Percentiles rank a stretch among this genome's conserved stretches.
Conservation (phyloP, 805 yeast species). For the Saturnispora sekii region DNA sequence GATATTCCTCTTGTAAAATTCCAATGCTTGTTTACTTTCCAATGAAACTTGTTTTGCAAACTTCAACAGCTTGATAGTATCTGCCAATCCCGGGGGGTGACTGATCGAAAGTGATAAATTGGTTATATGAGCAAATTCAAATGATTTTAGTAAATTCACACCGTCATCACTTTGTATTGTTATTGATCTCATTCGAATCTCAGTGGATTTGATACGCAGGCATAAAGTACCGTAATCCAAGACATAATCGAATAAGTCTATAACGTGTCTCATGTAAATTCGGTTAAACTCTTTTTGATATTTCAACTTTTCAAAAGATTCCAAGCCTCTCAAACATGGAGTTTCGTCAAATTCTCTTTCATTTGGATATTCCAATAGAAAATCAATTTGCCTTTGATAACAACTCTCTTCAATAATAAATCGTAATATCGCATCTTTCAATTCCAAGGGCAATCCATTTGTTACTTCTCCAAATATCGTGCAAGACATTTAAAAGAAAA, state of each 20-base stretch:
- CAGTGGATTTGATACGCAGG: background rate
- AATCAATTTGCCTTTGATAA: constrained; percentile 5
- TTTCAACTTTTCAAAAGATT: too few relatives aligned
- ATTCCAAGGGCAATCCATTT: background rate
- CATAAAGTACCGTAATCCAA: constrained; percentile 6
- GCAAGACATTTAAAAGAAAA: too few relatives aligned
- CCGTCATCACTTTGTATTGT: constrained; percentile 4
- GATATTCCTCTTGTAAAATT: background rate
- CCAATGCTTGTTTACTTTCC: constrained; percentile 1
- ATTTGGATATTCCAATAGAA: constrained; percentile 1
- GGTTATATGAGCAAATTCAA: background rate
- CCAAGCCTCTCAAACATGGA: too few relatives aligned
- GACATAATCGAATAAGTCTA: constrained; percentile 3
- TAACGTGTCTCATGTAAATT: background rate
- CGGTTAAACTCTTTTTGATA: background rate
- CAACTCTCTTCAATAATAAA: background rate
- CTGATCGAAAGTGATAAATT: background rate
- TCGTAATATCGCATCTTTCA: background rate
- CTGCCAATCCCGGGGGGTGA: constrained; percentile 6
- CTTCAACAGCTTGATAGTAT: background rate
- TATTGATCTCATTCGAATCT: constrained; percentile 5
- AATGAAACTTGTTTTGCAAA: constrained; percentile 2
- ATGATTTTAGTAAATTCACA: background rate
- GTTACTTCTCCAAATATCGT: too few relatives aligned
- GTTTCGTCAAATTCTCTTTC: too few relatives aligned